Evolutionary conservation across 2,329 filamentous ascomycete genomes (phyloP), one percentile per base, ranked within the genome.

Genomic region (Biscogniauxia marginata): DNA sequence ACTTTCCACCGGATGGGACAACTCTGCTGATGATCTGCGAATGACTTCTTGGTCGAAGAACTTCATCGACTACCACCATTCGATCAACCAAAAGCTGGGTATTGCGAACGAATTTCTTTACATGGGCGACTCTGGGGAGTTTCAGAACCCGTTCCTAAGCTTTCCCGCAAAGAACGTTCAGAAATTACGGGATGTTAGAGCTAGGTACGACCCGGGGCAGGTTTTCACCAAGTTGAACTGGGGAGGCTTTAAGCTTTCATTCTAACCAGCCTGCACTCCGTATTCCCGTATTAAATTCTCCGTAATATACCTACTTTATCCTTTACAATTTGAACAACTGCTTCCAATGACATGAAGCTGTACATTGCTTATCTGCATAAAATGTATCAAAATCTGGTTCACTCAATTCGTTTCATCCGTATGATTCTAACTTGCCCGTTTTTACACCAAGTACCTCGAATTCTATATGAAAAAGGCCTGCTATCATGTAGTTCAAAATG

Each of bases 101-200:
- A 1, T 65, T 60, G 30, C 30, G 11, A 39, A 16, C 1, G 73
- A 75, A 8, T 74, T 74, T 34, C 18, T 75, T 1, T 75, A 74
- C 39, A 71, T 74, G 65, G 71, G 71, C 1, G 73, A 75, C 54
- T 69, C 71, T 3, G 71, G 67, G 2, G 72, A 74, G 21, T 73
- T 64, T 59, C 74, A 76, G 53, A 67, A 75, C 54, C 66, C 70
- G 0, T 74, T 71, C 52, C 60, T 59, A 2, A 67, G 65, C 0
- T 73, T 74, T 46, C 67, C 70, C 0, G 30, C 49, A 5, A 67
- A 70, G 48, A 77, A 76, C 45, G 55, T 75, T 0, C 55, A 62
- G 30, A 70, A 66, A 19, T 65, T 77, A 67, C 63, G 63, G 18
- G 50, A 56, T 6, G 65, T 74, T 8, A 56, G 69, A 16, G 55